Evolutionary conservation across 225 moss, liverwort and hornwort species (phyloP), one percentile per base, ranked within the genome.

Genomic region (Neckera pumila): DNA sequence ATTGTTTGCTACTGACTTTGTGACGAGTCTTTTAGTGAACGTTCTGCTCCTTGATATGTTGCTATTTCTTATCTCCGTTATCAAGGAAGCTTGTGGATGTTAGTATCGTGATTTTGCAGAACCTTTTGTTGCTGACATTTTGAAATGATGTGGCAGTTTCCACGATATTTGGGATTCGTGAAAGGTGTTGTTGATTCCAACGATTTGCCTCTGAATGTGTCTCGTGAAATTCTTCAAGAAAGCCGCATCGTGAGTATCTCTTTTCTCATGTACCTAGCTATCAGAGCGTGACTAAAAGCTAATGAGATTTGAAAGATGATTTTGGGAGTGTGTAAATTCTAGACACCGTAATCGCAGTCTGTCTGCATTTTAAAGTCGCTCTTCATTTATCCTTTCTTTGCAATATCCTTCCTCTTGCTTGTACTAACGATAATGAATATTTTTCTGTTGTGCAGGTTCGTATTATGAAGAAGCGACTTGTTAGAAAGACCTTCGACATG

Each of bases 121-220:
- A 56, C 38, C 79, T 84, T 49, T 60, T 85, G 85, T 76, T 82
- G 38, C 87, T 92, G 53, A 90, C 72, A 60, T 56, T 71, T 82
- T 85, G 84, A 59, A 43, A 73, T 84, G 83, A 23, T 89, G 26
- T 91, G 87, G 89, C 95, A 97, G 96, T 97, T 99, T 88, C 98
- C 98, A 60, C 95, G 98, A 33, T 99, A 99, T 79, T 89, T 99
- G 91, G 95, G 95, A 27, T 99, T 99, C 66, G 93, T 99, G 64
- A 99, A 96, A 90, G 98, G 98, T 80, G 96, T 99, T 38, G 98
- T 99, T 17, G 98, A 99, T 83, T 99, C 98, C 56, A 99, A 97
- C 62, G 96, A 99, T 71, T 93, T 99, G 77, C 96, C 98, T 57
- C 86, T 99, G 66, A 99, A 99, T 86, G 97, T 99, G 43, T 99